A percentile compares a stretch with the other conserved stretches of the same genome.
These are phyloP conservation scores for Clarireedia homoeocarpa DNA, from an alignment of 2,329 filamentous ascomycete genomes.

Conservation along the genomic window DNA sequence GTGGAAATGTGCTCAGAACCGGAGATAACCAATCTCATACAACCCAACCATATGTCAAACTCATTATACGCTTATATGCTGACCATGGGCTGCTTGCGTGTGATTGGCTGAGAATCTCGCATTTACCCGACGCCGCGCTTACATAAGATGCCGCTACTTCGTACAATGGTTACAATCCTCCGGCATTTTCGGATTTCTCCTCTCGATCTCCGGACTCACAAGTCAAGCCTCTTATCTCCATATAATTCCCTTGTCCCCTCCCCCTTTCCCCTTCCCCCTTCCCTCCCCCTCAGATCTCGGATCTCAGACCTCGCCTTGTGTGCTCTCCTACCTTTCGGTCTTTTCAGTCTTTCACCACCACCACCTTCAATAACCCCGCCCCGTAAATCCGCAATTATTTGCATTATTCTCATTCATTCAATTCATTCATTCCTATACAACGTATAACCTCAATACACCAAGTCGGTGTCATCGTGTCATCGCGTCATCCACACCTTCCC, in stretches of 20 bases:
- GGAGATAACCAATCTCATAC: too few relatives aligned
- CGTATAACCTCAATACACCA: too few relatives aligned
- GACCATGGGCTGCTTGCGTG: background rate
- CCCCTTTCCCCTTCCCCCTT: too few relatives aligned
- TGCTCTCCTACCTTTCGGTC: background rate
- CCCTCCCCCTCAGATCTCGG: background rate
- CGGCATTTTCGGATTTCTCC: background rate
- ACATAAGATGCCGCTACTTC: background rate
- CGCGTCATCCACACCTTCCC: too few relatives aligned
- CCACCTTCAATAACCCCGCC: background rate
- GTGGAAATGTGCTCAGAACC: too few relatives aligned
- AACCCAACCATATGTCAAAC: too few relatives aligned
- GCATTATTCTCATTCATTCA: background rate
- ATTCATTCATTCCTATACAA: background rate
- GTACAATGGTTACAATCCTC: background rate
- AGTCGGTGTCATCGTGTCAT: too few relatives aligned
- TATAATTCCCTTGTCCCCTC: background rate
- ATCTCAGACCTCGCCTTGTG: background rate
- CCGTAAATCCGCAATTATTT: background rate
- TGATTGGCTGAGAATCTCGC: background rate
- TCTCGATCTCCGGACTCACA: slow-evolving; percentile 1
- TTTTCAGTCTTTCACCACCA: background rate
- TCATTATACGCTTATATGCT: too few relatives aligned
- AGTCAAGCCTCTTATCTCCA: background rate
- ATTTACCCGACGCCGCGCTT: background rate